phyloP scores from a whole-genome alignment of 2,329 filamentous ascomycete species.

The Zymoseptoria crescenta region DNA sequence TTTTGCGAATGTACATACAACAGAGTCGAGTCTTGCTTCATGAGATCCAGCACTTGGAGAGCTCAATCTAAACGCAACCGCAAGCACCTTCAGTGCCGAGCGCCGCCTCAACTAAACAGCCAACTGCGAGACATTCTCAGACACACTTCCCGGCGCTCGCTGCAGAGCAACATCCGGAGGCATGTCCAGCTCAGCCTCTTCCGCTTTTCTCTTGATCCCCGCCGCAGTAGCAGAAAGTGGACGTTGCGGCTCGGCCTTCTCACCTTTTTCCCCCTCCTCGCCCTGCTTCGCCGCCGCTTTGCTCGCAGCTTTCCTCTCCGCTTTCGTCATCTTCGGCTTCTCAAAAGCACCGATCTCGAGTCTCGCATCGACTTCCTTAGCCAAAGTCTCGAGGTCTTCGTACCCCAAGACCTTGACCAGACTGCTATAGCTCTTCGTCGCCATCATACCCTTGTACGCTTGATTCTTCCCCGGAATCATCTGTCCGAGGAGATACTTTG shows the following conservation, averaged over 20 bases:
- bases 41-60: constrained; percentile 1
- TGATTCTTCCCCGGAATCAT: constrained; percentile 74
- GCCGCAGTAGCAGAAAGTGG: constrained; percentile 11
- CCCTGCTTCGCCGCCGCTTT: constrained; percentile 33
- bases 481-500: constrained; percentile 81
- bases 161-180: constrained; percentile 17
- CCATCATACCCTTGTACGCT: constrained; percentile 53
- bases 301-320: constrained; percentile 38
- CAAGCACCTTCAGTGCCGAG: not conserved
- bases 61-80: not conserved
- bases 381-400: constrained; percentile 51
- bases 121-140: constrained; percentile 16
- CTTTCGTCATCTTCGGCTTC: constrained; percentile 43
- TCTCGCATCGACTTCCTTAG: constrained; percentile 56
- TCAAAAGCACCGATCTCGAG: constrained; percentile 45
- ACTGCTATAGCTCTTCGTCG: constrained; percentile 63
- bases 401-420: constrained; percentile 59
- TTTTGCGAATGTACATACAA: not conserved
- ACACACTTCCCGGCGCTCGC: constrained; percentile 13
- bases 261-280: constrained; percentile 41
- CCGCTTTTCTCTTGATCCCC: constrained; percentile 16
- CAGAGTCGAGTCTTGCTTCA: not conserved
- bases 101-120: constrained; percentile 8
- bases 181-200: constrained; percentile 18
- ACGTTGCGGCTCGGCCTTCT: constrained; percentile 9